Conservation (phyloP, 2,329 filamentous ascomycete genomes). For the Cladosporium sphaerospermum region DNA sequence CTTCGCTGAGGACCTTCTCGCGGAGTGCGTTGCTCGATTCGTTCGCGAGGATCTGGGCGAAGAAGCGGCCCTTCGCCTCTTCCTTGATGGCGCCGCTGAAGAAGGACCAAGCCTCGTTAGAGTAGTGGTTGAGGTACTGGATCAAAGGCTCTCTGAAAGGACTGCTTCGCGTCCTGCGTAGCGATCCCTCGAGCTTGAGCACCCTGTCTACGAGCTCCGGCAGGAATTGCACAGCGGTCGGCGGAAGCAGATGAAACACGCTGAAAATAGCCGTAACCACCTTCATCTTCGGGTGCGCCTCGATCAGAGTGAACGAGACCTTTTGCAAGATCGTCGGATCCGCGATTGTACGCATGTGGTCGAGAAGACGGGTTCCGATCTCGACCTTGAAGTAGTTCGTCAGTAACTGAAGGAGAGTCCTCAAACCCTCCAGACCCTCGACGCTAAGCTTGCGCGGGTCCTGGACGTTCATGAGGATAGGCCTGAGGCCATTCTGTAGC, state of each 20-base stretch:
- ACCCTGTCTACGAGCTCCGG: constrained; percentile 83
- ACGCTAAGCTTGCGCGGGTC: constrained; percentile 86
- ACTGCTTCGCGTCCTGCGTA: constrained; percentile 82
- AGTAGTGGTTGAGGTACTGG: constrained; percentile 88
- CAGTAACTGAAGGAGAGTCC: constrained; percentile 78
- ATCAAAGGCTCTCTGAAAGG: constrained; percentile 87
- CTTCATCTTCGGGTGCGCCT: constrained; percentile 89
- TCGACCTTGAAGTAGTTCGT: constrained; percentile 99
- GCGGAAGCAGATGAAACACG: constrained; percentile 91
- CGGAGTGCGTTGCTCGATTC: constrained; percentile 68
- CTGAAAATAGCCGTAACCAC: constrained; percentile 92
- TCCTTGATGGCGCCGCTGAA: constrained; percentile 76
- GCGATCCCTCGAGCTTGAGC: constrained; percentile 76
- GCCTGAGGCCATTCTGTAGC: constrained; percentile 84
- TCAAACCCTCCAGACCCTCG: constrained; percentile 83
- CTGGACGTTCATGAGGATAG: constrained; percentile 93
- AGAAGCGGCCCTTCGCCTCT: constrained; percentile 79
- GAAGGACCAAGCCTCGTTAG: constrained; percentile 77
- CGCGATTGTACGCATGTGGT: constrained; percentile 87
- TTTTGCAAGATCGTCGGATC: constrained; percentile 75
- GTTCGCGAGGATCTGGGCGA: constrained; percentile 78
- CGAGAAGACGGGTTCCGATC: constrained; percentile 85
- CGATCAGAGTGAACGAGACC: constrained; percentile 89
- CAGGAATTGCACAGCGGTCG: constrained; percentile 85
- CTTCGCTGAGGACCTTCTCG: constrained; percentile 65